Conservation (phyloP, 768 basidiomycete species). For the Suillus weaverae region DNA sequence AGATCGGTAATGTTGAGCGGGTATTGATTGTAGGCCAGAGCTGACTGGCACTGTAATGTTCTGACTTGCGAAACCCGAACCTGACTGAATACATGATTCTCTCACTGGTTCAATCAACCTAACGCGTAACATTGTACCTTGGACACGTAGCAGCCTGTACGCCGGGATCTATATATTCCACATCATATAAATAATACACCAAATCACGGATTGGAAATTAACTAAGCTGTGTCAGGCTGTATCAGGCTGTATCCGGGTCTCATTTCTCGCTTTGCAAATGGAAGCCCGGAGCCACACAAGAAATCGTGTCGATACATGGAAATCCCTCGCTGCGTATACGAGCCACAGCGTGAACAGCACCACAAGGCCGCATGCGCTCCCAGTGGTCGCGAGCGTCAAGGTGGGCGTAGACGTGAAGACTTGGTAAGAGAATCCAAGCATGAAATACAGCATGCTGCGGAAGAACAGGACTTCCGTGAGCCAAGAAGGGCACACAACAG, state of each 20-base stretch:
- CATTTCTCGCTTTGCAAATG: background rate
- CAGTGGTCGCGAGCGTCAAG: constrained; percentile 16
- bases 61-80: background rate
- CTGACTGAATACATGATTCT: background rate
- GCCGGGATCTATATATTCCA: background rate
- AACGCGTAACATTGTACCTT: background rate
- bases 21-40: background rate
- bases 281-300: background rate
- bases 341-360: constrained; percentile 24
- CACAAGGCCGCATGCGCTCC: constrained; percentile 18
- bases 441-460: constrained; percentile 27
- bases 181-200: background rate
- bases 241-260: background rate
- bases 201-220: background rate
- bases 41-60: background rate
- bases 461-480: background rate
- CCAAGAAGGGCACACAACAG: background rate
- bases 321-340: constrained; percentile 2
- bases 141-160: background rate
- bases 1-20: background rate
- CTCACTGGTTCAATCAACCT: background rate
- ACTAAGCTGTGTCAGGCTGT: background rate
- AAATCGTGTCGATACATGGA: background rate
- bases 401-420: constrained; percentile 22
- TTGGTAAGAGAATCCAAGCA: constrained; percentile 21